Evolutionary conservation across 805 yeast genomes (phyloP), one percentile per base, ranked within the genome.

Genomic region (Pichia eremophila): DNA sequence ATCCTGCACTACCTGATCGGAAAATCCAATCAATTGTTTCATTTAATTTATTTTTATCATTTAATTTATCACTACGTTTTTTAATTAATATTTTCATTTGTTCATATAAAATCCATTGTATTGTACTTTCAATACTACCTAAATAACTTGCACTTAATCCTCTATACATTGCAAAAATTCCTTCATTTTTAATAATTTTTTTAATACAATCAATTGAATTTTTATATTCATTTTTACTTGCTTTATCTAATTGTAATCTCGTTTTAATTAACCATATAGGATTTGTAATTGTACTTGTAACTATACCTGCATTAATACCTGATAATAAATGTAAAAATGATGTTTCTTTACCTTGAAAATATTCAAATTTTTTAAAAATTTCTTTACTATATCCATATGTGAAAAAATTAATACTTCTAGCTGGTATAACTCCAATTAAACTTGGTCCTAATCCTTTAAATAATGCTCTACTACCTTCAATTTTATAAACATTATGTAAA

Each of bases 211-310:
- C 98, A 73, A 81, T 73, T 5, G 96, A 85, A 65, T 85, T 90
- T 50, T 75, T 81, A 63, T 91, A 93, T 52, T 75, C 74, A 54
- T 81, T 79, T 11, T 67, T 57, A 7, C 68, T 60, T 3, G 85
- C 75, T 61, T 83, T 85, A 64, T 93, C 99, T 45, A 93, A 72
- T 62, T 93, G 99, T 46, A 93, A 75, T 59, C 99, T 74, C 0
- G 99, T 93, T 67, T 93, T 93, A 51, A 93, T 82, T 51, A 93
- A 71, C 99, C 99, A 93, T 49, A 93, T 93, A 12, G 99, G 99
- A 63, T 93, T 93, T 0, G 99, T 93, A 14, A 89, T 95, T 0
- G 99, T 91, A 5, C 96, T 83, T 0, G 99, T 93, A 17, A 83
- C 91, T 61, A 91, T 72, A 5, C 99, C 99, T 0, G 99, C 99